Conservation (phyloP, 2,329 filamentous ascomycete genomes). For the Sclerotiophoma versabilis region DNA sequence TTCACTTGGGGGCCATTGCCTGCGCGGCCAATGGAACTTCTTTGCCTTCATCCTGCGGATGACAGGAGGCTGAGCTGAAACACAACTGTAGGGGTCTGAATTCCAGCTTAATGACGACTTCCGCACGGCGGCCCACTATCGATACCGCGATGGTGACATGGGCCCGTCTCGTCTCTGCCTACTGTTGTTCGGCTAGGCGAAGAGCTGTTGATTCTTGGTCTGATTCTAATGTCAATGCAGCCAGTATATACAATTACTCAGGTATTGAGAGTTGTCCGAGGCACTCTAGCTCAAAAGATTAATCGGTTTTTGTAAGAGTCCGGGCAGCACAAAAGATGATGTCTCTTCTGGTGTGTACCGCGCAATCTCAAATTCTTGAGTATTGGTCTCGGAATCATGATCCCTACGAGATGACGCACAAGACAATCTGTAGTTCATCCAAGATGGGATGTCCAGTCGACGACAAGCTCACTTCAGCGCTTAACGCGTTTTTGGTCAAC, state of each 20-base stretch:
- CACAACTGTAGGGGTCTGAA: slow-evolving; percentile 20
- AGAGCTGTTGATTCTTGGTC: neutral
- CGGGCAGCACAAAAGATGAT: slow-evolving; percentile 7
- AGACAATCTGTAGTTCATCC: neutral
- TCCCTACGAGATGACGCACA: slow-evolving; percentile 24
- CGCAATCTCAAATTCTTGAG: slow-evolving; percentile 10
- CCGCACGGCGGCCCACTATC: slow-evolving; percentile 14
- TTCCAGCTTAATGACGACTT: slow-evolving; percentile 22
- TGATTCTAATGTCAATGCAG: slow-evolving; percentile 1
- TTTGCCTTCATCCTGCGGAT: slow-evolving; percentile 3
- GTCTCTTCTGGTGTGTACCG: slow-evolving; percentile 1
- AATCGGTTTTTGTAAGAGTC: slow-evolving; percentile 12
- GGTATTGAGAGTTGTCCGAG: slow-evolving; percentile 27
- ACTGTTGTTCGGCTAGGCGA: slow-evolving; percentile 21
- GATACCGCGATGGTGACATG: slow-evolving; percentile 13
- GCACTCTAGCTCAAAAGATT: slow-evolving; percentile 23
- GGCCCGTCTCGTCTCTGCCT: slow-evolving; percentile 19
- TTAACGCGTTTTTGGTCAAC: neutral
- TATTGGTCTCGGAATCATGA: slow-evolving; percentile 18
- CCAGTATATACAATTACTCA: slow-evolving; percentile 19
- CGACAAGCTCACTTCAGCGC: neutral
- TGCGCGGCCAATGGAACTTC: slow-evolving; percentile 28
- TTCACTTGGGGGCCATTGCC: slow-evolving; percentile 23
- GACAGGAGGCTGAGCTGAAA: slow-evolving; percentile 25
- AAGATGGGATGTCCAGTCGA: neutral